Percentiles rank a stretch among this genome's conserved stretches.
Evolutionary conservation across 768 basidiomycete genomes (phyloP).

Genomic region (Botryobasidium botryosum): DNA sequence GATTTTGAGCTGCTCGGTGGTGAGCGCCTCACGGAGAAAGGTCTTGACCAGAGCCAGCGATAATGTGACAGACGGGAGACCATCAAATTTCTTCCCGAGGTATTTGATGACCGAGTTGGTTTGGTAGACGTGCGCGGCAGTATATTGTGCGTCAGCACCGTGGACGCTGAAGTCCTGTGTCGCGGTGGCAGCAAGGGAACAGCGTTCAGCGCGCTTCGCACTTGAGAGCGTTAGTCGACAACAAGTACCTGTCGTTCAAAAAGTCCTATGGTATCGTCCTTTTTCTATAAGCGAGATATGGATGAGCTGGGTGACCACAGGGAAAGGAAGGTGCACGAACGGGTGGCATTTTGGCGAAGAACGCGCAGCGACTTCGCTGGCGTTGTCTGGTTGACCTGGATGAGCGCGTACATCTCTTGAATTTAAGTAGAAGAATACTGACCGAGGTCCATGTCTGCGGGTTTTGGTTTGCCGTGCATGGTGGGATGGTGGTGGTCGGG

Average conservation of each 20-base stretch:
- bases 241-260: conserved; percentile 56
- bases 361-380: conserved; percentile 61
- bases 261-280: conserved; percentile 61
- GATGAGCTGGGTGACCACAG: background rate
- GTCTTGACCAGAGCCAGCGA: conserved; percentile 59
- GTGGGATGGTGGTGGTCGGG: too few species aligned
- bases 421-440: too few species aligned
- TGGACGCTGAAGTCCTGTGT: conserved; percentile 58
- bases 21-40: conserved; percentile 78
- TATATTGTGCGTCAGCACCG: conserved; percentile 72
- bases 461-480: too few species aligned
- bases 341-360: conserved; percentile 21
- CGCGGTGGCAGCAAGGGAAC: background rate
- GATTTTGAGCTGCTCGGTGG: conserved; percentile 72
- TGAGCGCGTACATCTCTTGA: too few species aligned
- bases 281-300: too few species aligned
- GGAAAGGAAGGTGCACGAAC: background rate
- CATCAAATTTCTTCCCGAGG: conserved; percentile 38
- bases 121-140: conserved; percentile 66
- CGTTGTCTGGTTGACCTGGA: too few species aligned
- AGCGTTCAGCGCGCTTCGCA: background rate
- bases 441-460: conserved; percentile 9
- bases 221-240: background rate
- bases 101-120: conserved; percentile 90
- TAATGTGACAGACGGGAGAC: conserved; percentile 61